phyloP scores from a whole-genome alignment of 768 basidiomycete genomes.

The Amyloporia xantha region DNA sequence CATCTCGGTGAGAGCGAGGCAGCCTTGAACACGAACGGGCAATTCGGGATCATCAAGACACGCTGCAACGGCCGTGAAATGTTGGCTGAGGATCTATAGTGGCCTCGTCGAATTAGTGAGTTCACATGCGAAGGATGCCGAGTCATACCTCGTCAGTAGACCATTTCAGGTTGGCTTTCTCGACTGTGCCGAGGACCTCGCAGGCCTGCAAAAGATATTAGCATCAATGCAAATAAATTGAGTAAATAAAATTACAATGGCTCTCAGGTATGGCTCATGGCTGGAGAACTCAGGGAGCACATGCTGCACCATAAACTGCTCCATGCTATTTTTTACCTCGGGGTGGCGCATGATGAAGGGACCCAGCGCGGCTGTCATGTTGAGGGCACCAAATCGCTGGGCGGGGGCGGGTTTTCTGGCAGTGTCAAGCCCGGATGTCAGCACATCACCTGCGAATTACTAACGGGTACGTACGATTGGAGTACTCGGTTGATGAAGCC shows the following conservation, averaged over 20 bases:
- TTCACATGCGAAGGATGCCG: too few relatives aligned
- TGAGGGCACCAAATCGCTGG: slow-evolving; percentile 80
- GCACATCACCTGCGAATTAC: background rate
- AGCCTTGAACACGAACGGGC: slow-evolving; percentile 80
- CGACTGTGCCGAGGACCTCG: slow-evolving; percentile 72
- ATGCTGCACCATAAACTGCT: slow-evolving; percentile 66
- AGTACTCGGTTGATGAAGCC: slow-evolving; percentile 72
- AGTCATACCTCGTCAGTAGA: slow-evolving; percentile 49
- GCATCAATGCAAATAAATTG: background rate
- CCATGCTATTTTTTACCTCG: slow-evolving; percentile 70
- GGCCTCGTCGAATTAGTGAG: too few relatives aligned
- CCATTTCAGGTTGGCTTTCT: slow-evolving; percentile 66
- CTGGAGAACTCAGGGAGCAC: slow-evolving; percentile 69
- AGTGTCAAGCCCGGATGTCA: background rate
- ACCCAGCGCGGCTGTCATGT: slow-evolving; percentile 71
- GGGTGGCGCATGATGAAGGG: slow-evolving; percentile 82
- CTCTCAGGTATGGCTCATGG: slow-evolving; percentile 66
- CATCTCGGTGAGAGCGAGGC: slow-evolving; percentile 74
- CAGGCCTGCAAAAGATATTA: slow-evolving; percentile 47
- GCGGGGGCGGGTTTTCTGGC: slow-evolving; percentile 43
- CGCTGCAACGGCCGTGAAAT: slow-evolving; percentile 60
- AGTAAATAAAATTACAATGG: slow-evolving; percentile 44
- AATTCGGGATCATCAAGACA: slow-evolving; percentile 73
- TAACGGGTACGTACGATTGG: slow-evolving; percentile 41
- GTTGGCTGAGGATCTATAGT: slow-evolving; percentile 49